A percentile compares a stretch with the other conserved stretches of the same genome.
Conservation (phyloP, 2,329 filamentous ascomycete species). For the Ascochyta pisi region DNA sequence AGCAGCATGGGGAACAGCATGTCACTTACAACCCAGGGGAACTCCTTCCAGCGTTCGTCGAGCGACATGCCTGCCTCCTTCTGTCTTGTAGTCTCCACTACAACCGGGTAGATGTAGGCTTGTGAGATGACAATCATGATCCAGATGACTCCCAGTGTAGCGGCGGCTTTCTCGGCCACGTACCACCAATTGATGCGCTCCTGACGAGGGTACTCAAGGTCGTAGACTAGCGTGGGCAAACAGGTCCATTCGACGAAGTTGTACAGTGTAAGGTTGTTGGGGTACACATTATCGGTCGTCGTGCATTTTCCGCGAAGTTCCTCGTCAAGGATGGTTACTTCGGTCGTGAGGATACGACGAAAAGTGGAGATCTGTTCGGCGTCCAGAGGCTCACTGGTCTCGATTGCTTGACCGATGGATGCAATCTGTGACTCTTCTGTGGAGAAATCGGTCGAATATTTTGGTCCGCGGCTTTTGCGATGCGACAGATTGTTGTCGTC, state of each 20-base stretch:
- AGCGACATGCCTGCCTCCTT: conserved; percentile 71
- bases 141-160: conserved; percentile 74
- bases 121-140: conserved; percentile 83
- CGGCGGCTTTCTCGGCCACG: conserved; percentile 73
- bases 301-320: conserved; percentile 71
- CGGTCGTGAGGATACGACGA: conserved; percentile 69
- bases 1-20: conserved; percentile 80
- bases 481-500: conserved; percentile 10
- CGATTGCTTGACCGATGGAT: conserved; percentile 67
- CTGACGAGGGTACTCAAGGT: conserved; percentile 77
- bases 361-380: conserved; percentile 69
- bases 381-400: conserved; percentile 66
- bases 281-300: conserved; percentile 62
- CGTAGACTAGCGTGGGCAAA: conserved; percentile 79
- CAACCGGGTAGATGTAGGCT: conserved; percentile 77
- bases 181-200: conserved; percentile 76
- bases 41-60: conserved; percentile 66
- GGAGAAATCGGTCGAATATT: conserved; percentile 53
- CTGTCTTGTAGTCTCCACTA: conserved; percentile 70
- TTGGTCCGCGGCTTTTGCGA: conserved; percentile 47
- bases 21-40: conserved; percentile 77
- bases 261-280: conserved; percentile 68
- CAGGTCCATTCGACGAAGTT: conserved; percentile 77
- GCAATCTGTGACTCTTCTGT: conserved; percentile 64
- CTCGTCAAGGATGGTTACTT: conserved; percentile 68